Base-by-base conservation (phyloP, 306 rosid genomes). In the Trichosanthes cucumerina region DNA sequence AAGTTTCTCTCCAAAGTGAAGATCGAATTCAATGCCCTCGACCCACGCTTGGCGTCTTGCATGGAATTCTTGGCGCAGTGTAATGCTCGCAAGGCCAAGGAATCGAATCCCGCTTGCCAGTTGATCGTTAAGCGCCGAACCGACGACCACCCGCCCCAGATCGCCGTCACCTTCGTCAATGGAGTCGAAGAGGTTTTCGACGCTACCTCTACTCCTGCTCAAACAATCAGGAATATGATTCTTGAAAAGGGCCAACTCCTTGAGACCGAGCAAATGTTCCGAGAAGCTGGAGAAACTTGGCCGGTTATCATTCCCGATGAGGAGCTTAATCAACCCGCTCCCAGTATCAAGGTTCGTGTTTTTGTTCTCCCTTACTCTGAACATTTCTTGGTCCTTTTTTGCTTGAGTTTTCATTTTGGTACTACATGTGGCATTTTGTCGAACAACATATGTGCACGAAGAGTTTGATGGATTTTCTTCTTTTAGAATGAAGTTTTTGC, bases 61-160 rank as follows among this genome's bases (percentile, higher is more conserved):
- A 85, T 95, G 92, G 98, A 95, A 82, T 95, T 95, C 81, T 64
- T 95, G 73, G 97, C 97, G 0, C 97, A 95, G 83, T 95, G 99
- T 89, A 92, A 95, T 39, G 95, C 97, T 0, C 85, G 89, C 49
- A 89, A 92, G 84, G 97, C 98, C 11, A 91, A 88, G 78, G 98
- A 95, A 53, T 92, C 97, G 0, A 92, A 92, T 75, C 97, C 98
- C 7, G 83, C 90, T 7, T 92, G 97, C 36, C 91, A 91, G 69
- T 84, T 95, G 18, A 84, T 82, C 33, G 97, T 95, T 44, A 95
- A 92, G 87, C 99, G 99, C 71, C 86, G 90, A 10, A 91, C 89
- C 63, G 96, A 88, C 46, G 93, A 89, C 26, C 87, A 87, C 14
- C 89, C 92, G 1, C 97, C 99, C 4, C 97, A 92, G 86, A 95